Conservation (phyloP, 768 basidiomycete genomes). For the Naganishia vaughanmartiniae region DNA sequence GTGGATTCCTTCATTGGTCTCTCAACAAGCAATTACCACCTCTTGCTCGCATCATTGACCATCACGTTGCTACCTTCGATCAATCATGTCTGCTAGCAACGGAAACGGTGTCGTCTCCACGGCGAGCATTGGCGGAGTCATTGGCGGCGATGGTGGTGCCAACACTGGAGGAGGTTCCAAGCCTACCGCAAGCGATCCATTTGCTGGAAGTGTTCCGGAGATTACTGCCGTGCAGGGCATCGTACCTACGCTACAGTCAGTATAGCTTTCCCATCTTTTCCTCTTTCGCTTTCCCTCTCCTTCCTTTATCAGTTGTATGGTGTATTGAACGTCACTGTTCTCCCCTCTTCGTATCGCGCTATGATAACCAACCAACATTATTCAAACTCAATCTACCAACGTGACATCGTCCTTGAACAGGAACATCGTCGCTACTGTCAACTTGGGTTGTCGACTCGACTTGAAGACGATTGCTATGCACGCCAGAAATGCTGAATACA, state of each 20-base stretch:
- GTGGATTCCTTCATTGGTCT: constrained; percentile 23
- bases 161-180: constrained; percentile 7
- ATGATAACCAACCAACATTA: not conserved
- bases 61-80: not conserved
- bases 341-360: not conserved
- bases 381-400: not conserved
- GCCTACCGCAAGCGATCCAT: constrained; percentile 6
- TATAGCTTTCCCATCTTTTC: constrained; percentile 35
- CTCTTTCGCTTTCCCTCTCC: not conserved
- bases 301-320: constrained; percentile 2
- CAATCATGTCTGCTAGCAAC: constrained; percentile 20
- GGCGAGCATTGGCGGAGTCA: constrained; percentile 10
- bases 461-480: constrained; percentile 98
- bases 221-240: constrained; percentile 97
- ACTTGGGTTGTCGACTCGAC: constrained; percentile 92
- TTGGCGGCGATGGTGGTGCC: constrained; percentile 5
- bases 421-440: constrained; percentile 98
- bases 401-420: constrained; percentile 36
- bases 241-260: constrained; percentile 89
- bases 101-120: constrained; percentile 20
- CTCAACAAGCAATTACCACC: not conserved
- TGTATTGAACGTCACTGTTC: constrained; percentile 10
- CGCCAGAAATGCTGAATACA: constrained; percentile 98
- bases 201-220: constrained; percentile 52
- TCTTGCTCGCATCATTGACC: not conserved